Evolutionary conservation across 805 yeast genomes (phyloP), one percentile per base, ranked within the genome.

Genomic region (Torulaspora microellipsoides): DNA sequence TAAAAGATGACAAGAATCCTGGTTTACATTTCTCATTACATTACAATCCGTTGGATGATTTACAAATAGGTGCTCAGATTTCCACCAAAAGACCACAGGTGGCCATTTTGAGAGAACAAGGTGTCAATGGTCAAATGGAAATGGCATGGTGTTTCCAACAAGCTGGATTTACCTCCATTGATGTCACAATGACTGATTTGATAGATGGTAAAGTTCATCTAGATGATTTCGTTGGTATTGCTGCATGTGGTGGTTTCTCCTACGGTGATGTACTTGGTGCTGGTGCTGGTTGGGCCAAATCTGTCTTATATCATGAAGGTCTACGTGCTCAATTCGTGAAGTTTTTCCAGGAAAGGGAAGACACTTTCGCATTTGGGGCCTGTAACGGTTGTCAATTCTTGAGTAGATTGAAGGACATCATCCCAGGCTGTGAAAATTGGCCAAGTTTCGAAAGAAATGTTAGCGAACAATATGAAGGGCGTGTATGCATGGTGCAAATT

Each of bases 231-330:
- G 87, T 83, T 38, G 99, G 99, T 49, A 57, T 93, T 37, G 98
- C 97, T 34, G 98, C 98, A 3, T 95, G 99, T 70, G 99, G 99
- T 68, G 99, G 99, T 12, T 93, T 93, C 74, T 88, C 97, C 1
- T 93, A 90, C 61, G 99, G 99, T 75, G 99, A 93, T 68, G 99
- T 93, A 38, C 73, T 93, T 47, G 99, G 99, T 55, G 99, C 99
- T 29, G 99, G 96, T 63, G 85, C 91, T 42, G 99, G 99, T 46
- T 93, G 99, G 99, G 99, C 99, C 46, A 89, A 88, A 61, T 87
- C 97, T 13, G 95, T 93, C 8, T 70, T 93, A 53, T 89, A 82
- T 76, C 84, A 91, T 62, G 86, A 79, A 30, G 72, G 69, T 42
- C 85, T 91, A 30, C 80, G 93, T 62, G 59, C 72, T 23, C 90